These are phyloP conservation scores for Suillus hirtellus DNA, from an alignment of 768 basidiomycete species.

Conservation along the genomic window DNA sequence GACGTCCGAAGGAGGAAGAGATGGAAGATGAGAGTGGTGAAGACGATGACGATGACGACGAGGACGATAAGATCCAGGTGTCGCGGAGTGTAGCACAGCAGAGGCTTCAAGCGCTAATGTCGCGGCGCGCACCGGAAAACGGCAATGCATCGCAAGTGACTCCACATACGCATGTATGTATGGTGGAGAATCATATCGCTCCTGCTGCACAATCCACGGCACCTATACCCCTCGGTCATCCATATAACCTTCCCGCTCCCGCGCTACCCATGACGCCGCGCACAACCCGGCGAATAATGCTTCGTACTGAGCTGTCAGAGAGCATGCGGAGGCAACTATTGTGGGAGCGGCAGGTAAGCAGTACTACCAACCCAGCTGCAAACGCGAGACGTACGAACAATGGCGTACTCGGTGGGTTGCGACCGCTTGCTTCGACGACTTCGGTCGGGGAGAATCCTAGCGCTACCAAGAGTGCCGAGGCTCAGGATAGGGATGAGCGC, in stretches of 20 bases:
- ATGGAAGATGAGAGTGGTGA: constrained; percentile 65
- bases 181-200: constrained; percentile 20
- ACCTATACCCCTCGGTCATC: constrained; percentile 61
- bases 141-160: constrained; percentile 23
- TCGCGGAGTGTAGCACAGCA: constrained; percentile 72
- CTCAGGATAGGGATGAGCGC: constrained; percentile 42
- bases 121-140: constrained; percentile 41
- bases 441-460: constrained; percentile 15
- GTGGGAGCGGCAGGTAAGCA: constrained; percentile 75
- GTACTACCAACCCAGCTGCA: constrained; percentile 45
- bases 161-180: constrained; percentile 15
- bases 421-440: constrained; percentile 35
- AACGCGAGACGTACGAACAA: constrained; percentile 31
- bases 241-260: constrained; percentile 72
- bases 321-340: constrained; percentile 77
- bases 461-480: constrained; percentile 20
- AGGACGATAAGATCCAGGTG: constrained; percentile 52
- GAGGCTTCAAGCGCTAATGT: constrained; percentile 58
- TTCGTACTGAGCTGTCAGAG: constrained; percentile 83
- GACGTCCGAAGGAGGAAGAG: constrained; percentile 62
- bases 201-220: constrained; percentile 38
- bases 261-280: constrained; percentile 76
- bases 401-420: constrained; percentile 31
- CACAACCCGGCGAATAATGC: constrained; percentile 82
- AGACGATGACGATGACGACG: constrained; percentile 47